Conservation (phyloP, 2,329 filamentous ascomycete species). For the Claviceps sp. region DNA sequence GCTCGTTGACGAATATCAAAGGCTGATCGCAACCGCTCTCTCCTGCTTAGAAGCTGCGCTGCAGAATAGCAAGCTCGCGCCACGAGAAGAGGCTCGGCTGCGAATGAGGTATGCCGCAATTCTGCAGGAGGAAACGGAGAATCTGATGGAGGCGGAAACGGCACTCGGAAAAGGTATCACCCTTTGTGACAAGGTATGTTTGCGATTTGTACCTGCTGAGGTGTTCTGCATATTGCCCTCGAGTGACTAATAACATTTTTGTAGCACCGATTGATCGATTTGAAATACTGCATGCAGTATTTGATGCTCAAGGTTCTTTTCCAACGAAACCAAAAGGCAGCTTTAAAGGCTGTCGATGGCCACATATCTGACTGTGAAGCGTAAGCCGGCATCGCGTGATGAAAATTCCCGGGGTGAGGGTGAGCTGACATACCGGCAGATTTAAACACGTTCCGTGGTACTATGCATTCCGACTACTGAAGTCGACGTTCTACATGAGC, state of each 20-base stretch:
- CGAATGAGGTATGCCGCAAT: slow-evolving; percentile 59
- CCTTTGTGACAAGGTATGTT: slow-evolving; percentile 48
- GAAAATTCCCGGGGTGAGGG: neutral
- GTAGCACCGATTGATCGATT: slow-evolving; percentile 35
- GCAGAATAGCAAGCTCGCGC: slow-evolving; percentile 44
- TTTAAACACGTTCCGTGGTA: slow-evolving; percentile 60
- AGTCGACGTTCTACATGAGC: slow-evolving; percentile 55
- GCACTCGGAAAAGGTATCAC: slow-evolving; percentile 58
- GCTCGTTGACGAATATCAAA: slow-evolving; percentile 53
- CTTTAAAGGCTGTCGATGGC: slow-evolving; percentile 57
- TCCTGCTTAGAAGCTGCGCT: slow-evolving; percentile 59
- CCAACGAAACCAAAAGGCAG: slow-evolving; percentile 57
- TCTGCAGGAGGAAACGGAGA: slow-evolving; percentile 63
- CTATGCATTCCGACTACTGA: slow-evolving; percentile 64
- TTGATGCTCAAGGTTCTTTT: slow-evolving; percentile 57
- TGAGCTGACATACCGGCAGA: slow-evolving; percentile 15
- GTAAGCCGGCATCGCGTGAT: slow-evolving; percentile 24
- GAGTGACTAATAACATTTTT: no score
- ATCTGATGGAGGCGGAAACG: slow-evolving; percentile 59
- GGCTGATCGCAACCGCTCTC: slow-evolving; percentile 57
- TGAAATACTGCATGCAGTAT: slow-evolving; percentile 70
- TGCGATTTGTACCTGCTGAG: neutral
- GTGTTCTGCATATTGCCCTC: no score
- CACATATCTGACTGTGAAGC: slow-evolving; percentile 56
- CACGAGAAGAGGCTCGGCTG: slow-evolving; percentile 55